phyloP scores from a whole-genome alignment of 169 alveolate genomes.

The Plasmodium sp. region DNA sequence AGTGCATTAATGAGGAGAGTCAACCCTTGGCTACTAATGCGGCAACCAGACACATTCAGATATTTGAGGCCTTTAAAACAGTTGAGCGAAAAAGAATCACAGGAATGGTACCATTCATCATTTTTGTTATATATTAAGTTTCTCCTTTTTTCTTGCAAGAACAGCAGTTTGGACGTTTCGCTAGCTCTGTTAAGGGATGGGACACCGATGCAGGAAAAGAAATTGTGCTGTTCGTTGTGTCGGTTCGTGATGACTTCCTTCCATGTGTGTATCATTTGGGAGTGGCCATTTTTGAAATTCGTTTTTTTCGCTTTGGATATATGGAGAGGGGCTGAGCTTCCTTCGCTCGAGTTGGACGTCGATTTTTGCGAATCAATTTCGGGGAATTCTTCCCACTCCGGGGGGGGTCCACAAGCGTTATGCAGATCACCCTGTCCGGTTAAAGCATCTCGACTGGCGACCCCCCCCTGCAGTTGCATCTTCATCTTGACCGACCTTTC shows the following conservation, averaged over 20 bases:
- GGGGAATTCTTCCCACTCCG: not conserved
- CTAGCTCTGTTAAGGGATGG: constrained; percentile 44
- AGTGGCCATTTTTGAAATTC: not conserved
- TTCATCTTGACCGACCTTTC: not conserved
- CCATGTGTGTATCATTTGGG: not conserved
- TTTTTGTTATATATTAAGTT: constrained; percentile 47
- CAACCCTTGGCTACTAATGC: constrained; percentile 27
- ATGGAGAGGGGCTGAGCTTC: not conserved
- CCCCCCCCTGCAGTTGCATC: not conserved
- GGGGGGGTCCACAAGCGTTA: not conserved
- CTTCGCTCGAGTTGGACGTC: not conserved
- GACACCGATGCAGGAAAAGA: constrained; percentile 38
- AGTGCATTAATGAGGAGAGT: constrained; percentile 14
- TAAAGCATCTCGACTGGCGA: not conserved
- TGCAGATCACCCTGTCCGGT: not conserved
- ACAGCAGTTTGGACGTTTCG: constrained; percentile 14
- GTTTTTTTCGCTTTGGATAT: not conserved
- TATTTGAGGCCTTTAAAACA: constrained; percentile 48
- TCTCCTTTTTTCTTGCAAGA: constrained; percentile 35
- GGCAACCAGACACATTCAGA: constrained; percentile 21
- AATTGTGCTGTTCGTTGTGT: constrained; percentile 26
- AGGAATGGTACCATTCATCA: not conserved
- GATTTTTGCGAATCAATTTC: not conserved
- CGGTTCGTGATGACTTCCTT: constrained; percentile 25
- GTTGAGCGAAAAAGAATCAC: constrained; percentile 21